These are phyloP conservation scores for Asterophora lycoperdoides DNA, from an alignment of 768 basidiomycete species.

Conservation along the genomic window DNA sequence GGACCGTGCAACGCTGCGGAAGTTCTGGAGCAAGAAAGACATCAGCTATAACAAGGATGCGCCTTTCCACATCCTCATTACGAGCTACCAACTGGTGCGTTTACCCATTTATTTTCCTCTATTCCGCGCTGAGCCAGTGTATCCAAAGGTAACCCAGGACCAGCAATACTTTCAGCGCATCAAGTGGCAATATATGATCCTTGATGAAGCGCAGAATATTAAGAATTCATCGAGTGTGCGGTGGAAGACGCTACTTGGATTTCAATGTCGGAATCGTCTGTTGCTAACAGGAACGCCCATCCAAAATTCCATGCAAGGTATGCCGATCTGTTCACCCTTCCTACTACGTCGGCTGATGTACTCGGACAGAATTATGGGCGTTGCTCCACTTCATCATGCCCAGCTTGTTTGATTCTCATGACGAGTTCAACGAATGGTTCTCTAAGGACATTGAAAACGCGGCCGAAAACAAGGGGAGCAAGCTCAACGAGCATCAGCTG, in stretches of 20 bases:
- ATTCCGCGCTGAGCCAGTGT: not conserved
- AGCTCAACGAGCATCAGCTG: slow-evolving; percentile 92
- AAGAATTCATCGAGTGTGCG: slow-evolving; percentile 94
- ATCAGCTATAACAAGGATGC: slow-evolving; percentile 94
- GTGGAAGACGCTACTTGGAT: slow-evolving; percentile 95
- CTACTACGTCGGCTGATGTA: slow-evolving; percentile 9
- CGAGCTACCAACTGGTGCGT: slow-evolving; percentile 89
- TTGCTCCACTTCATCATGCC: slow-evolving; percentile 99
- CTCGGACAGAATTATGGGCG: slow-evolving; percentile 84
- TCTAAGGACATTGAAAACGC: slow-evolving; percentile 99
- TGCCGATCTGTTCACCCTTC: slow-evolving; percentile 12
- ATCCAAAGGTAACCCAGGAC: slow-evolving; percentile 79
- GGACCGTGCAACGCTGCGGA: slow-evolving; percentile 88
- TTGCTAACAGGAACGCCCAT: slow-evolving; percentile 97
- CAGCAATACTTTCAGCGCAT: slow-evolving; percentile 97
- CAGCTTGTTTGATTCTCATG: slow-evolving; percentile 96
- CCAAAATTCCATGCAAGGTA: slow-evolving; percentile 99
- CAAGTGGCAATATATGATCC: slow-evolving; percentile 99
- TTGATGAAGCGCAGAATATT: slow-evolving; percentile 99
- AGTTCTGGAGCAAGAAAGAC: slow-evolving; percentile 98
- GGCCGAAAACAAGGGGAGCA: slow-evolving; percentile 83
- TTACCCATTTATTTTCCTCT: slow-evolving; percentile 11
- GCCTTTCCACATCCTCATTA: slow-evolving; percentile 94
- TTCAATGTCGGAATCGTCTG: slow-evolving; percentile 93
- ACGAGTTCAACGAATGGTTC: slow-evolving; percentile 99